Percentiles rank a stretch among this genome's conserved stretches.
phyloP scores from a whole-genome alignment of 306 rosid genomes.

The Cucurbita maxima region DNA sequence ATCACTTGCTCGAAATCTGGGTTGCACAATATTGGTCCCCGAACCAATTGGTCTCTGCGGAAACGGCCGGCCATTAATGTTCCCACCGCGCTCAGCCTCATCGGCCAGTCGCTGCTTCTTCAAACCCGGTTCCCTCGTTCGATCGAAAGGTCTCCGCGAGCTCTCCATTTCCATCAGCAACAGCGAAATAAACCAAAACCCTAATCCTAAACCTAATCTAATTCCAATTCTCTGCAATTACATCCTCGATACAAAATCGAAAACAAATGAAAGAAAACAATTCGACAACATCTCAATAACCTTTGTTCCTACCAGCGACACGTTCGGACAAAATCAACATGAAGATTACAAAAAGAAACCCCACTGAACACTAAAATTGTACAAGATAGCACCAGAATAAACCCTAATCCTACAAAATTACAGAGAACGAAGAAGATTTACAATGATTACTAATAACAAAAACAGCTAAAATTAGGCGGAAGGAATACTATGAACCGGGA shows the following conservation, averaged over 20 bases:
- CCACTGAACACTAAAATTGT: not conserved
- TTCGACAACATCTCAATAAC: not conserved
- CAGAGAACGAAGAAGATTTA: not conserved
- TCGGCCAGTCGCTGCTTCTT: slow-evolving; percentile 69
- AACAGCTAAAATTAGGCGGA: not conserved
- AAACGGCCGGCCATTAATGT: slow-evolving; percentile 34
- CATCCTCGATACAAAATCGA: not conserved
- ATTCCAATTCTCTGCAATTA: slow-evolving; percentile 10
- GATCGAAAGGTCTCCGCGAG: slow-evolving; percentile 64
- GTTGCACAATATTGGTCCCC: slow-evolving; percentile 17
- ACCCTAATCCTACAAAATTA: slow-evolving; percentile 3
- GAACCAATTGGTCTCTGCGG: slow-evolving; percentile 39
- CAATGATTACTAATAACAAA: not conserved
- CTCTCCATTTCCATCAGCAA: slow-evolving; percentile 59
- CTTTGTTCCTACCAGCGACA: not conserved
- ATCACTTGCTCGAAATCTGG: slow-evolving; percentile 39
- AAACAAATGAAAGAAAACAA: not conserved
- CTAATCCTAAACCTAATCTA: slow-evolving; percentile 36
- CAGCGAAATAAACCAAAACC: slow-evolving; percentile 12
- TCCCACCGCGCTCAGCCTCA: slow-evolving; percentile 31
- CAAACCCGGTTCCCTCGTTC: slow-evolving; percentile 67
- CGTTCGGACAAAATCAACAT: not conserved
- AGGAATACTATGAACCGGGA: not conserved
- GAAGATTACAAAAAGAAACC: not conserved
- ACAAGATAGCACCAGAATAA: not conserved